Evolutionary conservation across 306 rosid genomes (phyloP), one percentile per base, ranked within the genome.

Genomic region (Echinosophora koreensis): DNA sequence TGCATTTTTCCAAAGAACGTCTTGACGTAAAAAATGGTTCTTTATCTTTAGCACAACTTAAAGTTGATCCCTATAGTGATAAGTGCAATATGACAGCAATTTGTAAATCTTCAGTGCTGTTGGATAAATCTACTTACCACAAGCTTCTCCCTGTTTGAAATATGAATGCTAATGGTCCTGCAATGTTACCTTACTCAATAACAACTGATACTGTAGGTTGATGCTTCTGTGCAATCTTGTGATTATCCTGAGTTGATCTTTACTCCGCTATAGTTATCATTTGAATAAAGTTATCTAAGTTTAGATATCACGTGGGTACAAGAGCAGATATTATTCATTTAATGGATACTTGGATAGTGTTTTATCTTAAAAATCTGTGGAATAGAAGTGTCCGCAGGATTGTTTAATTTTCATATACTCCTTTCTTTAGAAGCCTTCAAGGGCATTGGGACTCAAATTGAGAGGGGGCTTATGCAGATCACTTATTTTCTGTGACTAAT

Each of bases 11-110:
- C 38, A 51, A 77, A 65, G 27, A 76, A 39, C 42, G 47, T 51
- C 54, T 71, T 65, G 71, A 57, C 41, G 71, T 64, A 44, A 57
- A 70, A 64, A 41, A 32, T 78, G 67, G 12, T 73, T 60, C 73
- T 30, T 78, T 60, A 73, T 51, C 75, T 51, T 61, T 62, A 47
- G 5, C 16, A 35, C 17, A 61, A 60, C 44, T 62, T 44, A 3
- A 70, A 79, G 74, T 72, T 44, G 18, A 77, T 56, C 54, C 12
- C 62, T 60, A 49, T 63, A 38, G 57, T 76, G 16, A 66, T 52
- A 66, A 51, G 64, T 70, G 57, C 66, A 18, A 8, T 18, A 50
- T 14, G 17, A 71, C 58, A 38, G 49, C 18, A 35, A 69, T 38
- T 32, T 32, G 30, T 83, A 56, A 80, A 73, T 69, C 69, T 39